Evolutionary conservation across 2,329 filamentous ascomycete genomes (phyloP), one percentile per base, ranked within the genome.

Genomic region (Ascocoryne sarcoides): DNA sequence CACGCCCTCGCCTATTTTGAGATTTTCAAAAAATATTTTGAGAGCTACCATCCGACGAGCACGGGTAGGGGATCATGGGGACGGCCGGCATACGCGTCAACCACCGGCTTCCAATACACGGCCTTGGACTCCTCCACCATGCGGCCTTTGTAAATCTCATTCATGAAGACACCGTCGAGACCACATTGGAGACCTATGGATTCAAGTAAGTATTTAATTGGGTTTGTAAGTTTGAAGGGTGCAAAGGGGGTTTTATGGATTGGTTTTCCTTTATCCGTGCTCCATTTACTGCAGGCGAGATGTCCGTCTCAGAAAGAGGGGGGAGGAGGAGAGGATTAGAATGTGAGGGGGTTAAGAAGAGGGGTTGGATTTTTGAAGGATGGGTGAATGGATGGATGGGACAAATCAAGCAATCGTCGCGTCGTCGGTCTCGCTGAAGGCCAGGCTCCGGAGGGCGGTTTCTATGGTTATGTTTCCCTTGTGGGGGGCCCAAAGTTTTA

Each of bases 401-500:
- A n/a, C n/a, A n/a, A n/a, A n/a, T n/a, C n/a, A n/a, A n/a, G n/a
- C n/a, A 26, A 26, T 40, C 42, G 34, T 44, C 42, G 10, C 37
- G 30, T 40, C 42, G 42, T 40, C 38, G 33, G 42, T 38, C 34
- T 40, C 31, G 30, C 34, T 40, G 29, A 38, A 44, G 31, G 23
- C 37, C 38, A 40, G 42, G 42, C 42, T 40, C 28, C 30, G 38
- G 30, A 38, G 34, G 33, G 42, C 42, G 23, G 34, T 36, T n/a
- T 36, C 4, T 18, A 16, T 26, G 10, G 19, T 20, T 26, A 26
- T 26, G 17, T 41, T 37, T 18, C 14, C 16, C 26, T 47, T 41
- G 23, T 33, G 23, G 10, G 37, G 23, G 23, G 23, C 7, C n/a
- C n/a, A n/a, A n/a, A n/a, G n/a, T n/a, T n/a, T 26, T 49, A 66